These are phyloP conservation scores for Cyberlindnera mississippiensis DNA, from an alignment of 805 yeast species.

Conservation along the genomic window DNA sequence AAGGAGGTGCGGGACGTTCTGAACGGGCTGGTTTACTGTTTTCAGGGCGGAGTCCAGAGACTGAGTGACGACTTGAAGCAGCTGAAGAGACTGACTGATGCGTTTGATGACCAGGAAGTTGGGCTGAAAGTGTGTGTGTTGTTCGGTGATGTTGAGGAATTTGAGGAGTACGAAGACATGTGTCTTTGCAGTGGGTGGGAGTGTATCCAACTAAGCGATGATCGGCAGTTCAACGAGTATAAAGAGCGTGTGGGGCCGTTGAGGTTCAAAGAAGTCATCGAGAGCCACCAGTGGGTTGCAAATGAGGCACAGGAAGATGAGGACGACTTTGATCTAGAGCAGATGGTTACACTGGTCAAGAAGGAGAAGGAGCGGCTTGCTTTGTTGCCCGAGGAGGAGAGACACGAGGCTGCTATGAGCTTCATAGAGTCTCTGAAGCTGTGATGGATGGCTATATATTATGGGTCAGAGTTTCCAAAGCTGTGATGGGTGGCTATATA, in stretches of 20 bases:
- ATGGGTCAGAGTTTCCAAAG: too few species aligned
- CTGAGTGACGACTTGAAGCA: too few species aligned
- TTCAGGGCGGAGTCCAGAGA: too few species aligned
- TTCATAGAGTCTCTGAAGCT: constrained; percentile 16
- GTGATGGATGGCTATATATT: constrained; percentile 5
- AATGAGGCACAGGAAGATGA: background rate
- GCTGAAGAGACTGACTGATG: background rate
- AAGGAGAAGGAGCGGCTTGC: constrained; percentile 10
- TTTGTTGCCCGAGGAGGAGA: constrained; percentile 5
- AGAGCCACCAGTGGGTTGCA: constrained; percentile 48
- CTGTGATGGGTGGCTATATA: too few species aligned
- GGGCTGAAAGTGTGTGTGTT: constrained; percentile 25
- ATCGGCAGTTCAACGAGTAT: constrained; percentile 38
- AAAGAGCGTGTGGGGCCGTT: constrained; percentile 40
- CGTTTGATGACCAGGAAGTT: constrained; percentile 5
- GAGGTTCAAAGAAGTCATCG: constrained; percentile 43
- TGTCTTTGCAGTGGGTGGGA: constrained; percentile 37
- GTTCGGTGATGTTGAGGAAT: constrained; percentile 28
- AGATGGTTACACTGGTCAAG: constrained; percentile 8
- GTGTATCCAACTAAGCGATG: constrained; percentile 32
- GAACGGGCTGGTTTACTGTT: constrained; percentile 27
- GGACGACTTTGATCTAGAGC: constrained; percentile 11
- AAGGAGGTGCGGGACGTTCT: constrained; percentile 29
- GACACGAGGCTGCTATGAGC: constrained; percentile 12
- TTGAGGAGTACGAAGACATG: constrained; percentile 35